Evolutionary conservation across 2,329 filamentous ascomycete species (phyloP).

Genomic region (Penicillium janthinellum): DNA sequence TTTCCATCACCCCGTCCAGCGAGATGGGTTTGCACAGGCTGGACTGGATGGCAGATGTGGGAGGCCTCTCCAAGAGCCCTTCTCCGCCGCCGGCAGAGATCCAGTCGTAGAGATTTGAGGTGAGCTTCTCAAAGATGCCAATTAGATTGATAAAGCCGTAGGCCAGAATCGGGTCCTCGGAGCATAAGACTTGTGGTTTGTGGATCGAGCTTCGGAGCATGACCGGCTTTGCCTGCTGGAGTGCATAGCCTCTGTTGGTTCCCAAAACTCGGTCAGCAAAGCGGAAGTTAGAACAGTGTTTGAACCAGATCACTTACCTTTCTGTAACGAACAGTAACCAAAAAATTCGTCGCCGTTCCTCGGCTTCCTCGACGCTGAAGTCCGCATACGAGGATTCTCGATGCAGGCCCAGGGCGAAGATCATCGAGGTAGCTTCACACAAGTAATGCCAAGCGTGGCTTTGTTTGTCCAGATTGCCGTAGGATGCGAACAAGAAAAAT

Average conservation of each 20-base stretch:
- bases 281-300: neutral
- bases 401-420: conserved; percentile 46
- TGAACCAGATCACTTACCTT: conserved; percentile 50
- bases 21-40: conserved; percentile 56
- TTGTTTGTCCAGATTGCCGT: conserved; percentile 71
- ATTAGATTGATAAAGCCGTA: conserved; percentile 46
- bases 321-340: conserved; percentile 74
- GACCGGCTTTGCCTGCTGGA: conserved; percentile 69
- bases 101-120: conserved; percentile 43
- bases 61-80: conserved; percentile 31
- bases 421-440: conserved; percentile 73
- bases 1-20: conserved; percentile 60
- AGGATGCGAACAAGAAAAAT: conserved; percentile 75
- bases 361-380: conserved; percentile 55
- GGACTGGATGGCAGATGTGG: conserved; percentile 53
- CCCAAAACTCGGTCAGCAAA: neutral
- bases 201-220: conserved; percentile 68
- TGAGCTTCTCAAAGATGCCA: conserved; percentile 43
- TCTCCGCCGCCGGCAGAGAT: conserved; percentile 38
- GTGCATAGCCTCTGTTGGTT: conserved; percentile 63
- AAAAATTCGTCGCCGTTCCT: conserved; percentile 67
- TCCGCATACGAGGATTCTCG: conserved; percentile 55
- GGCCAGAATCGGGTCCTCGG: conserved; percentile 53
- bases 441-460: conserved; percentile 79
- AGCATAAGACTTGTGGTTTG: conserved; percentile 62